A percentile compares a stretch with the other conserved stretches of the same genome.
Conservation (phyloP, 2,329 filamentous ascomycete species). For the Graphilbum fragrans region DNA sequence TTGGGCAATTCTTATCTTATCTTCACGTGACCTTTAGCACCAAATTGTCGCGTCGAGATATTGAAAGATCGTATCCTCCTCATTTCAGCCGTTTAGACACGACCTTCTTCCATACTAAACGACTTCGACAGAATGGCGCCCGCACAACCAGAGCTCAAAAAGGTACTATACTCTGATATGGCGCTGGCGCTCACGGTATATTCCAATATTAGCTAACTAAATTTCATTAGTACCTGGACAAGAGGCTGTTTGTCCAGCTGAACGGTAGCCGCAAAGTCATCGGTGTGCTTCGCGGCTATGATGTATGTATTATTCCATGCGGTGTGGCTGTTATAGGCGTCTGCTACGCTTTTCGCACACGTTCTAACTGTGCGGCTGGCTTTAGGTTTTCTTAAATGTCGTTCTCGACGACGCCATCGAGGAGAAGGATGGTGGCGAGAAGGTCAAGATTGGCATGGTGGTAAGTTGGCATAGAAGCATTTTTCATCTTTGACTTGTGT, state of each 20-base stretch:
- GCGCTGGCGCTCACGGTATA: too few species aligned
- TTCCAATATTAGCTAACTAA: conserved; percentile 1
- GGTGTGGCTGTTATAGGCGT: neutral
- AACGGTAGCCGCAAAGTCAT: conserved; percentile 98
- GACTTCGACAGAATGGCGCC: conserved; percentile 68
- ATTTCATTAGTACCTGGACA: conserved; percentile 79
- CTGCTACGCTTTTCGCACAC: neutral
- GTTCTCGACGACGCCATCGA: conserved; percentile 95
- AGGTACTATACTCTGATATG: conserved; percentile 43
- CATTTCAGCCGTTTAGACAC: too few species aligned
- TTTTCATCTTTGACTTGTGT: neutral
- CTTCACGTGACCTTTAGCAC: conserved; percentile 28
- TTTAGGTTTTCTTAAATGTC: conserved; percentile 91
- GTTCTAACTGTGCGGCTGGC: too few species aligned
- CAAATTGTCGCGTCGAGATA: neutral
- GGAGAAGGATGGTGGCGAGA: conserved; percentile 85
- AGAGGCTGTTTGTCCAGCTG: conserved; percentile 92
- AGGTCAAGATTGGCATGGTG: conserved; percentile 83
- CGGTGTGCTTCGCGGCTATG: conserved; percentile 86
- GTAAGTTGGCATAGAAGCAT: conserved; percentile 38
- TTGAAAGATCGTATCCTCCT: neutral
- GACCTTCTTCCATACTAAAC: neutral
- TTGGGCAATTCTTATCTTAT: conserved; percentile 27
- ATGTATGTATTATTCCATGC: conserved; percentile 46
- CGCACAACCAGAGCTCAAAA: conserved; percentile 97